Conservation (phyloP, 2,329 filamentous ascomycete genomes). For the Beauveria sp. region DNA sequence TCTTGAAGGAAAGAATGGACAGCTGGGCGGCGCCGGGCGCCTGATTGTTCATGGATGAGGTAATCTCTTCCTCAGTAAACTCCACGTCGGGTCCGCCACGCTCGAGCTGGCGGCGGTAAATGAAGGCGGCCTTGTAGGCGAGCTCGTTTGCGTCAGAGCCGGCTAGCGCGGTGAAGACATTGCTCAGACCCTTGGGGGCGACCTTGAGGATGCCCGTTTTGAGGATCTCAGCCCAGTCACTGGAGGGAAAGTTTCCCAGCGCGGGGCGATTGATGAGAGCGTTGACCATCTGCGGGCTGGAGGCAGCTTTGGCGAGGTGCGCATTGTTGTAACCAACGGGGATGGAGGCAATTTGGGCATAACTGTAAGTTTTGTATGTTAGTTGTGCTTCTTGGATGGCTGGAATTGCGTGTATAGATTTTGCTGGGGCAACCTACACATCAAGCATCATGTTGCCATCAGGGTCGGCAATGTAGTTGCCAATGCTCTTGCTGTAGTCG, state of each 20-base stretch:
- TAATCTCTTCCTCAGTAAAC: slow-evolving; percentile 70
- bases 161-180: slow-evolving; percentile 85
- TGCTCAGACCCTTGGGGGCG: slow-evolving; percentile 73
- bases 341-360: slow-evolving; percentile 89
- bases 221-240: slow-evolving; percentile 75
- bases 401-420: neutral
- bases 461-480: slow-evolving; percentile 73
- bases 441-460: slow-evolving; percentile 68
- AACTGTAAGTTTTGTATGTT: slow-evolving; percentile 35
- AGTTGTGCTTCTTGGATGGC: neutral
- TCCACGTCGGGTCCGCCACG: slow-evolving; percentile 71
- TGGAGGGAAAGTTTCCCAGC: slow-evolving; percentile 81
- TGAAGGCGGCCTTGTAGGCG: slow-evolving; percentile 92
- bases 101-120: slow-evolving; percentile 77
- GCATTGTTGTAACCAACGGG: slow-evolving; percentile 91
- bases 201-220: slow-evolving; percentile 73
- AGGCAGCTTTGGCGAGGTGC: slow-evolving; percentile 59
- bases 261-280: slow-evolving; percentile 84
- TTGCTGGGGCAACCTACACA: slow-evolving; percentile 41
- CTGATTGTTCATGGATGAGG: slow-evolving; percentile 72
- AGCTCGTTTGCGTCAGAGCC: slow-evolving; percentile 92
- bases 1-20: slow-evolving; percentile 83
- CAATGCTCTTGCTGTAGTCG: slow-evolving; percentile 65
- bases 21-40: slow-evolving; percentile 66
- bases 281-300: slow-evolving; percentile 69